Percentiles rank a stretch among this genome's conserved stretches.
These are phyloP conservation scores for Fusarium decemcellulare DNA, from an alignment of 2,329 filamentous ascomycete species.

Conservation along the genomic window DNA sequence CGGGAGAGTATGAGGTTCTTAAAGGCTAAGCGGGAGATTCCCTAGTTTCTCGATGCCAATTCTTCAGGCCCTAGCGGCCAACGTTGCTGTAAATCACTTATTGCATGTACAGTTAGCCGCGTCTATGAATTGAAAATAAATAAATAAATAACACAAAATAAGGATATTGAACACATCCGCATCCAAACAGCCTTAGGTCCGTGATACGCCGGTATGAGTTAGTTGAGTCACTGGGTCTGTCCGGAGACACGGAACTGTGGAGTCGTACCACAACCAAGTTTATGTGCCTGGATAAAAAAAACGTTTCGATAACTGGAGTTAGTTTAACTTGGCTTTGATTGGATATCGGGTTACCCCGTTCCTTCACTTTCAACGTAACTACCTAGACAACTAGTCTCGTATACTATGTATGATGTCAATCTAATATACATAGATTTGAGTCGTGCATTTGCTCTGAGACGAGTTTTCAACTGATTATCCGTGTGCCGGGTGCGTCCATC, in stretches of 20 bases:
- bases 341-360: not conserved
- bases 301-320: constrained; percentile 9
- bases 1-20: constrained; percentile 1
- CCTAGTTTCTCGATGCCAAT: not conserved
- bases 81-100: constrained; percentile 14
- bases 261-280: constrained; percentile 2
- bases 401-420: too few relatives aligned
- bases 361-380: not conserved
- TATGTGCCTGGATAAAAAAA: constrained; percentile 5
- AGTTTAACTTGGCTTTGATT: constrained; percentile 11
- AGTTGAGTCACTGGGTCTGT: constrained; percentile 3
- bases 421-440: too few relatives aligned
- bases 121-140: constrained; percentile 4
- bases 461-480: too few relatives aligned
- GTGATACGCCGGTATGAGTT: not conserved
- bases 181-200: not conserved
- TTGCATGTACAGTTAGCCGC: constrained; percentile 5
- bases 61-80: constrained; percentile 19
- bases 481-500: too few relatives aligned
- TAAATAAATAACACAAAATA: not conserved
- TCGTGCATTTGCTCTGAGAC: too few relatives aligned
- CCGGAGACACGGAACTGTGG: constrained; percentile 12
- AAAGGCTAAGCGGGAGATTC: not conserved
- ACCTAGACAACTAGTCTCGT: too few relatives aligned
- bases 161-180: not conserved